Evolutionary conservation across 179 eudicot genomes (phyloP).

Genomic region (Drosera spatulata): DNA sequence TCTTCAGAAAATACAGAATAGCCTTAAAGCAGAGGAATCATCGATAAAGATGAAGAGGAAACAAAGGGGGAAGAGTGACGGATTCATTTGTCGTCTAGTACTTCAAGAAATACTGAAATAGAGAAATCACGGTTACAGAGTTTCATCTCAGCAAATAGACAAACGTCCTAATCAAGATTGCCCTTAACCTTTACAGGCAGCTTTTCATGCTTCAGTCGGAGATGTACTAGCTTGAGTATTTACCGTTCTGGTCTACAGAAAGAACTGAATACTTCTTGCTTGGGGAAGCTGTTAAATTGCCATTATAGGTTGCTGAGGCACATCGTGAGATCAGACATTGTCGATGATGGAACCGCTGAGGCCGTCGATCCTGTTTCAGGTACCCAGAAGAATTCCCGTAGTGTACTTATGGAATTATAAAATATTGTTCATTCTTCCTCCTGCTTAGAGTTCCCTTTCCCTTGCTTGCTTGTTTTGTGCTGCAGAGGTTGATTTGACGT

Average conservation of each 20-base stretch:
- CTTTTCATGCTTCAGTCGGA: conserved; percentile 12
- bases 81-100: too few relatives aligned
- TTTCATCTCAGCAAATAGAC: too few relatives aligned
- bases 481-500: conserved; percentile 40
- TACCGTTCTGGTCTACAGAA: conserved; percentile 13
- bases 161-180: not conserved
- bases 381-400: conserved; percentile 4
- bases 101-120: too few relatives aligned
- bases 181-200: conserved; percentile 13
- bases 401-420: too few relatives aligned
- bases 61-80: too few relatives aligned
- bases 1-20: too few relatives aligned
- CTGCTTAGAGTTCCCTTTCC: not conserved
- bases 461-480: conserved; percentile 4
- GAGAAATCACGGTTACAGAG: too few relatives aligned
- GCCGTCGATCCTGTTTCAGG: conserved; percentile 48
- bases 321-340: conserved; percentile 46
- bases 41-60: too few relatives aligned
- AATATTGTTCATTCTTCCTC: too few relatives aligned
- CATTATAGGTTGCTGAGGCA: conserved; percentile 13
- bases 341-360: conserved; percentile 50
- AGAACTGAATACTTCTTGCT: conserved; percentile 10
- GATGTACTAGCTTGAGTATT: conserved; percentile 8
- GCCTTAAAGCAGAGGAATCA: too few relatives aligned
- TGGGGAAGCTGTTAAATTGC: conserved; percentile 10